phyloP scores from a whole-genome alignment of 441 rosid species.

The Pelargonium australe region DNA sequence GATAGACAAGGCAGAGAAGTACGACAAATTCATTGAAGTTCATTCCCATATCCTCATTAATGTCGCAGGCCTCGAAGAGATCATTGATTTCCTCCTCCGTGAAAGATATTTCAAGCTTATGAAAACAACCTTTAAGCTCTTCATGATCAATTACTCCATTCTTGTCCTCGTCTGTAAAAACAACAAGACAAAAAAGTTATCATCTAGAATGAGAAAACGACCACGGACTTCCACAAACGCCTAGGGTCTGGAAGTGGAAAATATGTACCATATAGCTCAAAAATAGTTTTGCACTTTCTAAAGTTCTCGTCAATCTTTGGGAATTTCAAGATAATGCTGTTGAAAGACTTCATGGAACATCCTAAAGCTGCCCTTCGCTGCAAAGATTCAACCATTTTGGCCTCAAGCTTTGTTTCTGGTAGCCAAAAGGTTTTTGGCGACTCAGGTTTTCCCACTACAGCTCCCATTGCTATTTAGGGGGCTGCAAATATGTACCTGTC shows the following conservation, averaged over 20 bases:
- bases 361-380: slow-evolving; percentile 58
- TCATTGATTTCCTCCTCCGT: slow-evolving; percentile 76
- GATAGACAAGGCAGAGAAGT: slow-evolving; percentile 82
- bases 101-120: slow-evolving; percentile 59
- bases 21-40: slow-evolving; percentile 86
- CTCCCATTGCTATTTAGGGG: slow-evolving; percentile 47
- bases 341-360: slow-evolving; percentile 66
- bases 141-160: slow-evolving; percentile 70
- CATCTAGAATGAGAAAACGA: no score
- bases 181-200: neutral
- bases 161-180: slow-evolving; percentile 54
- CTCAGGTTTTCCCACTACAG: slow-evolving; percentile 37
- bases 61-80: slow-evolving; percentile 75
- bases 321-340: slow-evolving; percentile 75
- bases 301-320: slow-evolving; percentile 81
- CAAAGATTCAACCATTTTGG: slow-evolving; percentile 74
- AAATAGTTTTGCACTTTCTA: slow-evolving; percentile 72
- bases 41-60: slow-evolving; percentile 69
- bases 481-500: no score
- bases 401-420: slow-evolving; percentile 76
- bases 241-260: no score
- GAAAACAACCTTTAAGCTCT: slow-evolving; percentile 68
- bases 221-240: no score
- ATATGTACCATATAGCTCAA: slow-evolving; percentile 68
- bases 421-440: slow-evolving; percentile 26